Conservation (phyloP, 345 rosid species). For the Hypericum androsaemum region DNA sequence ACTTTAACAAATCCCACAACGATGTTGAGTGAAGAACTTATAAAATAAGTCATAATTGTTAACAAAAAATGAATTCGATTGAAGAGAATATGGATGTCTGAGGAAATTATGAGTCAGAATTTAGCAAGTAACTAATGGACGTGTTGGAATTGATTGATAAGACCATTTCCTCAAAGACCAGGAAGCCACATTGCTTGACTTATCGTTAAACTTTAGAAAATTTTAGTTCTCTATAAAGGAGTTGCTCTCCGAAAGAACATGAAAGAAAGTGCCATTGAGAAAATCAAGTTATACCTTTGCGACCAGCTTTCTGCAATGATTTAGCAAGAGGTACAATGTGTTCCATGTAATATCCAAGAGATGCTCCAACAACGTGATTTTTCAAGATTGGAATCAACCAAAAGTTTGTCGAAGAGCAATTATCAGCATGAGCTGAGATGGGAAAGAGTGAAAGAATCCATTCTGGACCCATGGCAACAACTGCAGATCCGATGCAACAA, state of each 20-base stretch:
- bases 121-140: too few species aligned
- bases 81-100: too few species aligned
- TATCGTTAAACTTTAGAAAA: too few species aligned
- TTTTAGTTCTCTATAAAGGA: too few species aligned
- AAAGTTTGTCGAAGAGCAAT: slow-evolving; percentile 43
- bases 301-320: slow-evolving; percentile 44
- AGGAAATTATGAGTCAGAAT: too few species aligned
- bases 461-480: slow-evolving; percentile 73
- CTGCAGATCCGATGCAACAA: slow-evolving; percentile 78
- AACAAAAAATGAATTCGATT: too few species aligned
- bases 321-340: slow-evolving; percentile 80
- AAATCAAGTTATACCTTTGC: too few species aligned
- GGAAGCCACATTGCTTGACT: too few species aligned
- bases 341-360: slow-evolving; percentile 65
- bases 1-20: slow-evolving; percentile 5
- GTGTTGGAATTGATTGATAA: too few species aligned
- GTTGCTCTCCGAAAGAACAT: background rate
- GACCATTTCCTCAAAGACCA: too few species aligned
- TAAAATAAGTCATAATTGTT: background rate
- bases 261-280: slow-evolving; percentile 9
- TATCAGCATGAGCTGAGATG: slow-evolving; percentile 42
- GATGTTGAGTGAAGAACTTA: background rate
- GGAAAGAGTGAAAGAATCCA: slow-evolving; percentile 60
- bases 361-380: slow-evolving; percentile 51
- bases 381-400: slow-evolving; percentile 85